Conservation (phyloP, 768 basidiomycete genomes). For the Mycena chlorophos region DNA sequence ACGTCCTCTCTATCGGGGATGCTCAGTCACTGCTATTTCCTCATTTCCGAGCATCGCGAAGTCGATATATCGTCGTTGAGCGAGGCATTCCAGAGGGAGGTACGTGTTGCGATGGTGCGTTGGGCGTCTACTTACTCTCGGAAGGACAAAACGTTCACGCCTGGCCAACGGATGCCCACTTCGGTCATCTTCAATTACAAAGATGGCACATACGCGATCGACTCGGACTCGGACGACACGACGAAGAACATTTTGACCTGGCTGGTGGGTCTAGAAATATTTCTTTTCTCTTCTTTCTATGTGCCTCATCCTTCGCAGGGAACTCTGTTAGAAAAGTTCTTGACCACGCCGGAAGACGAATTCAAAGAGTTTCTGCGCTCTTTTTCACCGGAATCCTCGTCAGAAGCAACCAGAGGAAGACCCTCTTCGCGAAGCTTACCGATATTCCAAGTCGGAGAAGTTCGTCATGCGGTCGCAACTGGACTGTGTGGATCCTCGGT, state of each 20-base stretch:
- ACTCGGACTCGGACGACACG: conserved; percentile 47
- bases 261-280: conserved; percentile 62
- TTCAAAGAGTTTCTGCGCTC: conserved; percentile 59
- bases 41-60: conserved; percentile 70
- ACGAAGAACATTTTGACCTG: conserved; percentile 74
- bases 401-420: conserved; percentile 33
- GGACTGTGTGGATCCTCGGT: conserved; percentile 75
- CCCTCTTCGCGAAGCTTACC: conserved; percentile 69
- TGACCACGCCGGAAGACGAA: conserved; percentile 66
- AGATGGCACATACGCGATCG: conserved; percentile 68
- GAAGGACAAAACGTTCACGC: conserved; percentile 66
- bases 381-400: conserved; percentile 15
- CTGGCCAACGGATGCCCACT: conserved; percentile 76
- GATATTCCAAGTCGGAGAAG: conserved; percentile 70
- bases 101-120: conserved; percentile 32
- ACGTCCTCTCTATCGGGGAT: conserved; percentile 88
- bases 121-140: not conserved
- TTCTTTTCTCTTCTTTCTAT: not conserved
- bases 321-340: conserved; percentile 82
- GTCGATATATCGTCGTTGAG: conserved; percentile 67
- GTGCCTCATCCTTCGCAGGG: conserved; percentile 51
- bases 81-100: conserved; percentile 57
- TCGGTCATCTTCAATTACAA: conserved; percentile 65
- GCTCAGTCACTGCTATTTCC: conserved; percentile 84
- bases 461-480: conserved; percentile 95